Base-by-base conservation (phyloP, 2,329 filamentous ascomycete species). In the Colletotrichum viniferum region DNA sequence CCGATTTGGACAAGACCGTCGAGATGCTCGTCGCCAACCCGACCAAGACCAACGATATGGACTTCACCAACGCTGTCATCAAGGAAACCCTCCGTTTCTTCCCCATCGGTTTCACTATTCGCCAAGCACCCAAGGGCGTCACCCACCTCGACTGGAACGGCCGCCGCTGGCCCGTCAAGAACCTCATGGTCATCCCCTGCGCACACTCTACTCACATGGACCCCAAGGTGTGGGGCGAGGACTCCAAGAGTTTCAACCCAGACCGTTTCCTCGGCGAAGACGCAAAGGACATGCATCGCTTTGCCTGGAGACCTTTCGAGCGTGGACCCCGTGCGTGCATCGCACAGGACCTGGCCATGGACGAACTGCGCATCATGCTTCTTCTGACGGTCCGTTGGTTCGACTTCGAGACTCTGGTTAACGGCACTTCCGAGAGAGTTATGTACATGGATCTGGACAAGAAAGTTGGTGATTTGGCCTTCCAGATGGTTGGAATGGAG, bases 11-110 rank as follows among this genome's bases (percentile, higher is more conserved):
- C 24, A 79, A 81, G 5, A 81, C 82, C 5, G 81, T 83, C 5
- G 84, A 84, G 48, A 78, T 79, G 1, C 79, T 86, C 36, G 81
- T 88, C 7, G 81, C 83, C 13, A 80, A 87, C n/a, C 86, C 88
- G 1, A 80, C 84, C 55, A 82, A 86, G 13, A 82, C 91, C 55
- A 89, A 88, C 76, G 82, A 85, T 14, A 83, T 92, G 16, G 83
- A 84, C 2, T 91, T 90, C 77, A 90, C 88, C 5, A 84, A 83
- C 10, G 89, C 88, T 28, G 85, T 90, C 21, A 85, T 90, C 75
- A 90, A 90, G 74, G 90, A 92, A 79, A 84, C 85, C 0, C 83
- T 92, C 2, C 85, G 89, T 5, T 78, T 91, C 43, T 90, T 87
- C 77, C 88, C 89, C 0, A 85, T 89, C 3, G 88, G 75, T 83